phyloP scores from a whole-genome alignment of 805 yeast genomes.

The Saccharomycopsis javanensis region DNA sequence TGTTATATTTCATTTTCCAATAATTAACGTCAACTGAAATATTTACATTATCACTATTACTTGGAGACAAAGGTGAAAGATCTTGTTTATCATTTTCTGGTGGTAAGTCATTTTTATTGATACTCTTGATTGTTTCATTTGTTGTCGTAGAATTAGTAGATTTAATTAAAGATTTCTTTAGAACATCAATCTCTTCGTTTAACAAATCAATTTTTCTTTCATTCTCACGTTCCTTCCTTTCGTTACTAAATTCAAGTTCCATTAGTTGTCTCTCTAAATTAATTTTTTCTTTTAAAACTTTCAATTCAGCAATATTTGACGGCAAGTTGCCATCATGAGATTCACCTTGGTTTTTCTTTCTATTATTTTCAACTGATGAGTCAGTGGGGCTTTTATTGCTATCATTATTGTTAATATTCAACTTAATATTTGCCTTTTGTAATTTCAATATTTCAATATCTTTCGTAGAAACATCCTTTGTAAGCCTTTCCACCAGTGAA shows the following conservation, averaged over 20 bases:
- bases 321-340: background rate
- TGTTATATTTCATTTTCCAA: background rate
- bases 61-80: background rate
- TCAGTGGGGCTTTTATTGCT: background rate
- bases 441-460: constrained; percentile 2
- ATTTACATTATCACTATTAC: background rate
- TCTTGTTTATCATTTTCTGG: background rate
- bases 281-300: background rate
- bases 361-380: background rate
- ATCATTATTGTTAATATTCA: too few relatives aligned
- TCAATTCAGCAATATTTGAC: background rate
- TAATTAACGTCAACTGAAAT: background rate
- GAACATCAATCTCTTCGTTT: background rate
- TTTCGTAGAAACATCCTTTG: background rate
- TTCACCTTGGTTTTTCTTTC: background rate
- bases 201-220: background rate
- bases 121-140: background rate
- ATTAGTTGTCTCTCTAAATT: background rate
- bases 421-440: background rate
- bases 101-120: background rate
- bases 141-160: background rate
- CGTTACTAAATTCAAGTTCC: background rate
- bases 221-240: background rate
- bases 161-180: background rate
- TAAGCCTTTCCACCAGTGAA: background rate